A percentile compares a stretch with the other conserved stretches of the same genome.
These are phyloP conservation scores for Irpex lacteus DNA, from an alignment of 1,284 basidiomycete species.

Conservation along the genomic window DNA sequence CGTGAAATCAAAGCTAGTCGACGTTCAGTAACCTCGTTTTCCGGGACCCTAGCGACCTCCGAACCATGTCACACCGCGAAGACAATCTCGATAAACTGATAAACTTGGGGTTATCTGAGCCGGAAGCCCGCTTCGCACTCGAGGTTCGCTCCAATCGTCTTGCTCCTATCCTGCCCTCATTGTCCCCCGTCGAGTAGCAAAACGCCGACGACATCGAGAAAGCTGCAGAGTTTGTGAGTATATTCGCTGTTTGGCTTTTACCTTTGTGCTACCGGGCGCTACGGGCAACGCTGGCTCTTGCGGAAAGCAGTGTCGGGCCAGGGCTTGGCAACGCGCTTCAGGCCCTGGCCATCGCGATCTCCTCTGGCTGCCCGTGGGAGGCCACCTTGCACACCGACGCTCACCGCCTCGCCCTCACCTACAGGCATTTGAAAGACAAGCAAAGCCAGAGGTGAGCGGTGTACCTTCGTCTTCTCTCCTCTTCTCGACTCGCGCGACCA, in stretches of 20 bases:
- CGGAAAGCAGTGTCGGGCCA: neutral
- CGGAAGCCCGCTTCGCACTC: constrained; percentile 1
- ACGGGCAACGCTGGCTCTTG: neutral
- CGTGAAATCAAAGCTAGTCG: neutral
- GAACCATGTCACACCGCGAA: neutral
- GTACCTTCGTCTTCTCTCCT: constrained; percentile 11
- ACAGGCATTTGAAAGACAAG: constrained; percentile 25
- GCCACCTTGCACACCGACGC: constrained; percentile 3
- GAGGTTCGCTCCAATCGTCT: neutral
- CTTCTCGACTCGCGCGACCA: constrained; percentile 12
- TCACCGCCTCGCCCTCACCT: constrained; percentile 17
- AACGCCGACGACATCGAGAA: constrained; percentile 7
- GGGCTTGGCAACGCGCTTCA: constrained; percentile 9
- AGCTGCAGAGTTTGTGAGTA: constrained; percentile 13
- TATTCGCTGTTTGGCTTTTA: neutral
- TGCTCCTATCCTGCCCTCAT: neutral
- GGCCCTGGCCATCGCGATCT: constrained; percentile 6
- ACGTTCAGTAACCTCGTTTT: constrained; percentile 3
- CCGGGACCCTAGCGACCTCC: neutral
- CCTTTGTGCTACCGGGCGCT: neutral
- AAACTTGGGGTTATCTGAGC: constrained; percentile 2
- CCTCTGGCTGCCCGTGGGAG: neutral
- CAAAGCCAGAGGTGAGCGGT: constrained; percentile 31
- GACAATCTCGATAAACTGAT: constrained; percentile 2
- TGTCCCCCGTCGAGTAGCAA: constrained; percentile 1